Base-by-base conservation (phyloP, 2,329 filamentous ascomycete species). In the Coleophoma crateriformis region DNA sequence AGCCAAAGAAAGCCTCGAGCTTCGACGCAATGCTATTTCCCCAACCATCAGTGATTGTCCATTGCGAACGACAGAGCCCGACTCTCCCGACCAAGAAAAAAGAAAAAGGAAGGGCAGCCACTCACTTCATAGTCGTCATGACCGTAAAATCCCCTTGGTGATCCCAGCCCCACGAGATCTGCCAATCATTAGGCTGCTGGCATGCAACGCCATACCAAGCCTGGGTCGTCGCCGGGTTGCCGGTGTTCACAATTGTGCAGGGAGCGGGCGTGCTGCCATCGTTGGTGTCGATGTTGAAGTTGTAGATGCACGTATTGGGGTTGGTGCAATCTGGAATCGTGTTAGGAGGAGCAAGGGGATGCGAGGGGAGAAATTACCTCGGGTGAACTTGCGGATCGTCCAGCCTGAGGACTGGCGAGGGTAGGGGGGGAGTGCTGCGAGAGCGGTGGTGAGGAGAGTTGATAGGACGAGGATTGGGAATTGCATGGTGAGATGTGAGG, bases 91-190 rank as follows among this genome's bases (percentile, higher is more conserved):
- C 17, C 4, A 41, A 38, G 35, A 13, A 38, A 38, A 17, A 14
- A 3, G 35, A 17, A 38, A 17, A 2, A 14, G 17, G 17, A 15
- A 20, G 3, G 13, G 7, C 2, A 1, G 7, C 4, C 2, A 41
- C 38, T 41, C 22, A 41, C 38, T 58, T 39, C 5, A 54, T 48
- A 2, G 50, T 38, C 13, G 56, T 58, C 48, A 55, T 19, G 13
- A 58, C 56, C 1, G 52, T 50, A 46, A 56, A 58, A 37, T 54
- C 47, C 6, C 27, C 34, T 12, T 34, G 7, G 17, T 50, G 48
- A 34, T 54, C 45, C 52, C 53, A 57, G 13, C 54, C 54, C 54
- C 54, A 57, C 7, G 50, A 55, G 39, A 57, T 39, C 7, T 49
- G 14, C 48, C 49, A 57, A 27, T 35, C 45, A 14, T 34, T 14